Percentiles rank a stretch among this genome's conserved stretches.
Conservation (phyloP, 768 basidiomycete species). For the Phanerochaete sordida region DNA sequence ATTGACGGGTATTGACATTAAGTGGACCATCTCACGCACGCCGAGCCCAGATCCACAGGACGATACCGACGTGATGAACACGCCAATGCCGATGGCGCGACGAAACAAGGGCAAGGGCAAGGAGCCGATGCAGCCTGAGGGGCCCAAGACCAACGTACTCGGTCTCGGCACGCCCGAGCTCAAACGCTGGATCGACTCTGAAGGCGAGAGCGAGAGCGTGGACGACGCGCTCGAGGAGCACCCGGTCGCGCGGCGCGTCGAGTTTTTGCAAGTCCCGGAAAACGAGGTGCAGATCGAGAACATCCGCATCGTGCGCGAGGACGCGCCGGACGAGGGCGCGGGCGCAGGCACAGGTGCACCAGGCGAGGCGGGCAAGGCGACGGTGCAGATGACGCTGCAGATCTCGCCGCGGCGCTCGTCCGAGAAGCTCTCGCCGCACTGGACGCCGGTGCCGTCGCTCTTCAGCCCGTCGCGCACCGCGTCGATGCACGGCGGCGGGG, state of each 20-base stretch:
- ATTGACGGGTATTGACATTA: slow-evolving; percentile 5
- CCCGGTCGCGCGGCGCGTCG: slow-evolving; percentile 37
- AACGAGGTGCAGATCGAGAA: slow-evolving; percentile 9
- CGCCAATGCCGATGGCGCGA: slow-evolving; percentile 23
- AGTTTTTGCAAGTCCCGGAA: slow-evolving; percentile 34
- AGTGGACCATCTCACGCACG: slow-evolving; percentile 13
- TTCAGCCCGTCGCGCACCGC: neutral
- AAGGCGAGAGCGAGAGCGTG: slow-evolving; percentile 26
- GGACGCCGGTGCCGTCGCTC: slow-evolving; percentile 7
- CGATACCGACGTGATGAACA: slow-evolving; percentile 22
- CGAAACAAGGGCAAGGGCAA: slow-evolving; percentile 19
- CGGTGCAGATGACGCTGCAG: slow-evolving; percentile 18
- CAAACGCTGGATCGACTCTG: slow-evolving; percentile 46
- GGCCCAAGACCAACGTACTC: slow-evolving; percentile 27
- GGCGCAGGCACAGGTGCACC: slow-evolving; percentile 7
- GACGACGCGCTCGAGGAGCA: slow-evolving; percentile 26
- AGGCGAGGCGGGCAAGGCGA: slow-evolving; percentile 4
- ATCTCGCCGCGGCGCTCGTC: slow-evolving; percentile 36
- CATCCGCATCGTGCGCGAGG: neutral
- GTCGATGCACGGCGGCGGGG: neutral
- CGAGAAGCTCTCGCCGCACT: slow-evolving; percentile 6
- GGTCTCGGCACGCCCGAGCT: slow-evolving; percentile 54
- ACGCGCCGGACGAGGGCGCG: neutral
- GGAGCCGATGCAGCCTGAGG: slow-evolving; percentile 11
- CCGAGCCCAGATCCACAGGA: slow-evolving; percentile 20